Base-by-base conservation (phyloP, 371 early-diverging fungal species). In the Apophysomyces ossiformis region DNA sequence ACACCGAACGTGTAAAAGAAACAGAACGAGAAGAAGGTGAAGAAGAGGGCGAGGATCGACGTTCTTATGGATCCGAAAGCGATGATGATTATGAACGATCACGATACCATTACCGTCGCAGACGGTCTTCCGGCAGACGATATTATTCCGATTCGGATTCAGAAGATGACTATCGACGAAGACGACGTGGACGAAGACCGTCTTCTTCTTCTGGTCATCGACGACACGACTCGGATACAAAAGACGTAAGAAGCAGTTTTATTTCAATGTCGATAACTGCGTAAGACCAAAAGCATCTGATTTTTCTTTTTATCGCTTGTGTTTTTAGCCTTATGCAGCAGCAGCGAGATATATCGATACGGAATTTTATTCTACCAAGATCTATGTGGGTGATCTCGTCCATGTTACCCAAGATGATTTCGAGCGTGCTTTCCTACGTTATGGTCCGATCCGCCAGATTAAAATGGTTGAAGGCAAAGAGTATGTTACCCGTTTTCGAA, bases 11-110 rank as follows among this genome's bases (percentile, higher is more conserved):
- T 4, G 69, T 70, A 39, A 75, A 74, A 7, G 58, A 39, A 44
- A 60, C 56, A 21, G 81, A 78, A 65, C 61, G 75, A 21, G 60
- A 46, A 16, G 60, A 44, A 12, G 62, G 60, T 4, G 69, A 72
- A 39, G 75, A 74, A 7, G 58, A 39, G 32, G 60, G 70, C 93
- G 83, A 73, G 72, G 60, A n/a, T 16, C 7, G 54, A 9, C 21
- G n/a, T 4, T n/a, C 54, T 50, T n/a, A 50, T 21, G 21, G 54
- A 5, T 18, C 18, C 21, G 54, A 16, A 26, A 82, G 93, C 57
- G 94, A 94, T 63, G 93, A 95, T 57, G 83, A 88, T 44, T 94
- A 95, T 72, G 94, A 95, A 76, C 88, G 90, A 64, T 91, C 92
- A n/a, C 44, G 39, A 6, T n/a, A 32, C 9, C 60, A 26, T 26